Evolutionary conservation across 73 alveolate genomes (phyloP), one percentile per base, ranked within the genome.

Genomic region (Symbiodinium natans): DNA sequence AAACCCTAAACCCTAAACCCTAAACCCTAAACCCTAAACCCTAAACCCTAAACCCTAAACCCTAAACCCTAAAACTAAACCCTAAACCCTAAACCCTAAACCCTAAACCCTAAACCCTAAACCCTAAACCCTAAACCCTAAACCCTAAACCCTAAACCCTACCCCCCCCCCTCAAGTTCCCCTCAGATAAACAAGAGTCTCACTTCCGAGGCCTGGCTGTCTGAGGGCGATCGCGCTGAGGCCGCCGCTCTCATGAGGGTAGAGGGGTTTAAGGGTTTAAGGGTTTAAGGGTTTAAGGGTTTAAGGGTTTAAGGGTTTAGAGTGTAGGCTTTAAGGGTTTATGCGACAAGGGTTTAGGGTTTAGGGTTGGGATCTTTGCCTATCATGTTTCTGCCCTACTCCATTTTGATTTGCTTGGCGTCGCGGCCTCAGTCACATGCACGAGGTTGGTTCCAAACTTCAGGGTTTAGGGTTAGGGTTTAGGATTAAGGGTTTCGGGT

Each of bases 191-290:
- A 27, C 68, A 6, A 52, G 0, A 27, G 0, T 21, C 0, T 52
- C n/a, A 1, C 1, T 5, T 1, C 68, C 68, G 21, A 86, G 94
- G 94, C 94, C 41, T 86, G 94, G 94, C 83, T 86, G 94, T 56
- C 94, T 86, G 94, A 71, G 27, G 94, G 21, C 4, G 94, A 86
- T 36, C 94, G 84, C 42, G 59, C 68, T 11, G 68, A 86, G 85
- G 94, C 63, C 13, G 5, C 19, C 23, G 82, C 39, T 34, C 23
- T 25, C 71, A 13, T 19, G 27, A 52, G 71, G 71, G 19, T 13
- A n/a, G n/a, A n/a, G n/a, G n/a, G n/a, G n/a, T n/a, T n/a, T n/a
- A n/a, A n/a, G n/a, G n/a, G n/a, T n/a, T n/a, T n/a, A n/a, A n/a
- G n/a, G n/a, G n/a, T n/a, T n/a, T n/a, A n/a, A n/a, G n/a, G n/a